phyloP scores from a whole-genome alignment of 2,329 filamentous ascomycete genomes.

The Dothistroma pini region DNA sequence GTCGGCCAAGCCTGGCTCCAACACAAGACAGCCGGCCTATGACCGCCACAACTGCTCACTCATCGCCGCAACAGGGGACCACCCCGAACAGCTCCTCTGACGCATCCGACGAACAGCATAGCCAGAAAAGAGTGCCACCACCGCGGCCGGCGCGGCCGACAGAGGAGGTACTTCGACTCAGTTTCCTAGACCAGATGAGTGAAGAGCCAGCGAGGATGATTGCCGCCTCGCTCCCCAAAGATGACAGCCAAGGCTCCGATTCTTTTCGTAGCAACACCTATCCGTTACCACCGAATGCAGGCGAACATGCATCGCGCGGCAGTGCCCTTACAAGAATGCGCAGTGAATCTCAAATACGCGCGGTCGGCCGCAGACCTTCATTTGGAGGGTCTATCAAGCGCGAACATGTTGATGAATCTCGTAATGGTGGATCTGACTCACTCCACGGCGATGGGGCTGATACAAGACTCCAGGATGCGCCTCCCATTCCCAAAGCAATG shows the following conservation, averaged over 20 bases:
- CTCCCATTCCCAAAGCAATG: conserved; percentile 32
- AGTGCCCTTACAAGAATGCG: conserved; percentile 12
- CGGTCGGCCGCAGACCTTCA: conserved; percentile 14
- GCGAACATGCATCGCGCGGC: background rate
- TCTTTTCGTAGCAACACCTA: conserved; percentile 22
- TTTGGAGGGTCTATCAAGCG: background rate
- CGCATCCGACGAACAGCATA: background rate
- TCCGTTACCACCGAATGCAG: conserved; percentile 11
- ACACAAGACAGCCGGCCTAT: conserved; percentile 11
- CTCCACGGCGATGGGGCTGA: conserved; percentile 20
- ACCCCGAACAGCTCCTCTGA: background rate
- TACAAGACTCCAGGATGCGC: conserved; percentile 29
- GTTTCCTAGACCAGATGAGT: conserved; percentile 28
- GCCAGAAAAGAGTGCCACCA: conserved; percentile 25
- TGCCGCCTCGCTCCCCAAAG: conserved; percentile 12
- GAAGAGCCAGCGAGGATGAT: conserved; percentile 25
- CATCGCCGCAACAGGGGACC: background rate
- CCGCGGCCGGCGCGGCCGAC: conserved; percentile 31
- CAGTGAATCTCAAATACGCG: conserved; percentile 24
- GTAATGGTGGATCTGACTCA: background rate
- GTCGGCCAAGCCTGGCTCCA: conserved; percentile 15
- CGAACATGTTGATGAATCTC: background rate
- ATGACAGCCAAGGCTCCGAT: conserved; percentile 7
- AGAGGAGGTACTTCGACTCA: conserved; percentile 29
- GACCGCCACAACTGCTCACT: conserved; percentile 13